Percentiles rank a stretch among this genome's conserved stretches.
These are phyloP conservation scores for Kappamyces sp. DNA, from an alignment of 192 early-diverging fungal species.

Conservation along the genomic window DNA sequence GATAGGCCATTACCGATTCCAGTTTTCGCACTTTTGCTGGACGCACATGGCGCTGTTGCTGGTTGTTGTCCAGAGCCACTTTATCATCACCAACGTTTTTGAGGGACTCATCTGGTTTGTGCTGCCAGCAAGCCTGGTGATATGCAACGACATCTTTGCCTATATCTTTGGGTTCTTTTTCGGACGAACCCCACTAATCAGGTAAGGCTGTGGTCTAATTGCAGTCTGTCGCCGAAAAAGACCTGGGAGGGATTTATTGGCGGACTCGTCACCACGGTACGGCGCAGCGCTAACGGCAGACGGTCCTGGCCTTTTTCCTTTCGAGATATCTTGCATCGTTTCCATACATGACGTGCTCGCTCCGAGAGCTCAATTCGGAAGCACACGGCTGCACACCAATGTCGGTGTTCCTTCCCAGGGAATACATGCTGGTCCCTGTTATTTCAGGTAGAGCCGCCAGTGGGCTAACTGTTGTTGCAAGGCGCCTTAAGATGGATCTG, in stretches of 20 bases:
- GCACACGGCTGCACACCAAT: slow-evolving; percentile 48
- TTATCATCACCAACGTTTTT: slow-evolving; percentile 96
- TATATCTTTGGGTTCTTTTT: slow-evolving; percentile 96
- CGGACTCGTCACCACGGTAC: slow-evolving; percentile 72
- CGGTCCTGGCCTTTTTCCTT: slow-evolving; percentile 73
- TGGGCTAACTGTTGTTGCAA: background rate
- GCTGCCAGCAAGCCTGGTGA: slow-evolving; percentile 79
- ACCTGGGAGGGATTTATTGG: slow-evolving; percentile 97
- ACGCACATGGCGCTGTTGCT: slow-evolving; percentile 93
- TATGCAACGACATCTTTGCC: slow-evolving; percentile 93
- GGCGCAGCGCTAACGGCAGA: background rate
- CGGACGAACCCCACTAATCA: slow-evolving; percentile 83
- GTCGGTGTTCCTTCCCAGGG: slow-evolving; percentile 53
- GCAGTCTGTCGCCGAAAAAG: slow-evolving; percentile 87
- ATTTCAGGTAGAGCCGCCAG: slow-evolving; percentile 7
- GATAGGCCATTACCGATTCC: slow-evolving; percentile 72
- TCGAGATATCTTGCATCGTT: slow-evolving; percentile 47
- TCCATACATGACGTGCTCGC: slow-evolving; percentile 63
- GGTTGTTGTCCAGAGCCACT: slow-evolving; percentile 90
- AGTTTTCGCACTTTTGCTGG: slow-evolving; percentile 94
- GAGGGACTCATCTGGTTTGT: slow-evolving; percentile 98
- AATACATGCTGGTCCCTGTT: slow-evolving; percentile 39
- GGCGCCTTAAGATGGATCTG: slow-evolving; percentile 6
- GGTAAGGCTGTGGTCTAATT: slow-evolving; percentile 8
- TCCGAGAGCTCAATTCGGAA: slow-evolving; percentile 50